Evolutionary conservation across 1,139 yeast species (phyloP).

Genomic region (Hansenula sp.): DNA sequence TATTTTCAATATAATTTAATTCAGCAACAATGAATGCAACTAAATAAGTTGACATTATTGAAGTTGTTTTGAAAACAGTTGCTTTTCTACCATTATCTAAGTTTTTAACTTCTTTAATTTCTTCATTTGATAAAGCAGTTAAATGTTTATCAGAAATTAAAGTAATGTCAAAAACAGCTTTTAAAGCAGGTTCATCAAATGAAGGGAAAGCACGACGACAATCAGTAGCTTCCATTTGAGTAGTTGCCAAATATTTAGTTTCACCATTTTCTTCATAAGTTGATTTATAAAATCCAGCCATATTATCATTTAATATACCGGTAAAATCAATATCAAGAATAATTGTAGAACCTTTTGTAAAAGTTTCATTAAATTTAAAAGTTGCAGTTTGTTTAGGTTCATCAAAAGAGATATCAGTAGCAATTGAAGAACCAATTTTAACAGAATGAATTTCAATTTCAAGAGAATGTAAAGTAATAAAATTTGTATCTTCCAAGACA

Average conservation of each 20-base stretch:
- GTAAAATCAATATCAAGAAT: constrained; percentile 53
- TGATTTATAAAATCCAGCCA: constrained; percentile 88
- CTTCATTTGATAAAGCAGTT: constrained; percentile 81
- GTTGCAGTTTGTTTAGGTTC: constrained; percentile 61
- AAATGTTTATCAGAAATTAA: constrained; percentile 54
- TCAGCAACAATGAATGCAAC: constrained; percentile 79
- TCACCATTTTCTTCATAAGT: constrained; percentile 57
- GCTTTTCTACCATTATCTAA: constrained; percentile 44
- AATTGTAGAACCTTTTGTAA: constrained; percentile 39
- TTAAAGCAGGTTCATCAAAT: constrained; percentile 81
- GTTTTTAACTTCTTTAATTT: constrained; percentile 47
- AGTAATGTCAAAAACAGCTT: constrained; percentile 70
- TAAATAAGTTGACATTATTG: constrained; percentile 70
- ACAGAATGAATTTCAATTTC: constrained; percentile 63
- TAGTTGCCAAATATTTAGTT: constrained; percentile 65
- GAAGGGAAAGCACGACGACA: constrained; percentile 91
- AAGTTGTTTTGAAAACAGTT: constrained; percentile 51
- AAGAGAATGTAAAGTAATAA: constrained; percentile 47
- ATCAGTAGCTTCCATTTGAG: constrained; percentile 89
- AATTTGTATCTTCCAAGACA: constrained; percentile 50
- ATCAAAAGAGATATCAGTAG: constrained; percentile 34
- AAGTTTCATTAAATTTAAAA: constrained; percentile 49
- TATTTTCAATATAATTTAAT: constrained; percentile 61
- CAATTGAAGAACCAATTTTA: constrained; percentile 33
- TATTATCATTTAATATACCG: constrained; percentile 70